These are phyloP conservation scores for Leishmania turanica DNA, from an alignment of 208 protist species.

Conservation along the genomic window DNA sequence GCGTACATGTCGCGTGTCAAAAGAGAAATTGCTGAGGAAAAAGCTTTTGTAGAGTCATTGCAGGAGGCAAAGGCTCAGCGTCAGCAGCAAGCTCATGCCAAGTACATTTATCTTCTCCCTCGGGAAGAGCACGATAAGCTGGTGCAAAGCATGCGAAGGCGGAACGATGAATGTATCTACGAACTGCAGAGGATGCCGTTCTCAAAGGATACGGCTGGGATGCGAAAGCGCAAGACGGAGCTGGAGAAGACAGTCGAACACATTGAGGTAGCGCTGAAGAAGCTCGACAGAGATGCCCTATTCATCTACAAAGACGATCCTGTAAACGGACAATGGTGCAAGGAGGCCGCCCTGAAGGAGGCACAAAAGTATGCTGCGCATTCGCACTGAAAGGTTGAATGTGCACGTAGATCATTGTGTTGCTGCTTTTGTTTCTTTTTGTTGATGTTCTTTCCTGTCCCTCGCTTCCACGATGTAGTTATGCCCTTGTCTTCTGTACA, in stretches of 20 bases:
- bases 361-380: conserved; percentile 51
- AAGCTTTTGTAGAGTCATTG: conserved; percentile 71
- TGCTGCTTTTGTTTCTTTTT: neutral
- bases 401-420: neutral
- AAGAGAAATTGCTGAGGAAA: conserved; percentile 82
- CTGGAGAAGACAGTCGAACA: conserved; percentile 77
- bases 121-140: conserved; percentile 80
- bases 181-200: conserved; percentile 89
- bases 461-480: conserved; percentile 4
- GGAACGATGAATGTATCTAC: conserved; percentile 31
- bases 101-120: conserved; percentile 78
- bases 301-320: conserved; percentile 91
- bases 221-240: conserved; percentile 60
- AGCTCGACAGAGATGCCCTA: conserved; percentile 85
- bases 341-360: conserved; percentile 76
- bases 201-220: conserved; percentile 73
- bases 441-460: neutral
- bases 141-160: conserved; percentile 65
- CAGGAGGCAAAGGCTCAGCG: conserved; percentile 54
- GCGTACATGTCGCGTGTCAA: conserved; percentile 91
- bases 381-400: conserved; percentile 3
- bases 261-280: conserved; percentile 76
- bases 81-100: conserved; percentile 34
- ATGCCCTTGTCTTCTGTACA: neutral
- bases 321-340: conserved; percentile 71